phyloP scores from a whole-genome alignment of 345 rosid genomes.

The Populus tremula region DNA sequence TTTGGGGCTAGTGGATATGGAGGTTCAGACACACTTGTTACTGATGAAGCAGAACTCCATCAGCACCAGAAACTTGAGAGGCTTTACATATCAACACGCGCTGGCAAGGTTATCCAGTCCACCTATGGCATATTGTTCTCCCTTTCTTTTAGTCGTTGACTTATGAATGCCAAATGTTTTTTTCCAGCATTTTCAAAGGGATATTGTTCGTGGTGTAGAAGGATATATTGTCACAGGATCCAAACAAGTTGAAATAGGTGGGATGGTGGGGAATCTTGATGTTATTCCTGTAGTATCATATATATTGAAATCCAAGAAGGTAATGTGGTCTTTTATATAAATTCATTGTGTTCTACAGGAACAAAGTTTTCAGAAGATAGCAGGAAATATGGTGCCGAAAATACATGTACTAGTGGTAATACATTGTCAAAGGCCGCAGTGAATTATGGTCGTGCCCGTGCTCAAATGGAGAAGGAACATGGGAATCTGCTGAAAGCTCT shows the following conservation, averaged over 20 bases:
- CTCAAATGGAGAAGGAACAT: slow-evolving; percentile 86
- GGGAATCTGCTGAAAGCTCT: slow-evolving; percentile 76
- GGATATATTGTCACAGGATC: slow-evolving; percentile 81
- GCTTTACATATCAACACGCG: slow-evolving; percentile 87
- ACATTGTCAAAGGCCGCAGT: slow-evolving; percentile 74
- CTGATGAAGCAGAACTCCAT: slow-evolving; percentile 72
- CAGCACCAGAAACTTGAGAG: slow-evolving; percentile 87
- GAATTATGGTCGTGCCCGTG: slow-evolving; percentile 60
- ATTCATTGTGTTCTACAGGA: slow-evolving; percentile 43
- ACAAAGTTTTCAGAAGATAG: slow-evolving; percentile 83
- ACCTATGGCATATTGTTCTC: slow-evolving; percentile 5
- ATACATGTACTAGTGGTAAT: slow-evolving; percentile 81
- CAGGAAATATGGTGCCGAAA: slow-evolving; percentile 79
- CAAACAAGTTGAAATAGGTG: slow-evolving; percentile 91
- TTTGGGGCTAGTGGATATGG: slow-evolving; percentile 91
- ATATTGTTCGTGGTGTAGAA: slow-evolving; percentile 90
- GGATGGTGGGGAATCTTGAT: slow-evolving; percentile 17
- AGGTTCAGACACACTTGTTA: slow-evolving; percentile 57
- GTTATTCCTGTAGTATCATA: background rate
- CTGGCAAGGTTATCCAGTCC: slow-evolving; percentile 62
- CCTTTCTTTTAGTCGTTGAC: slow-evolving; percentile 3
- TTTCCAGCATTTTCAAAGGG: slow-evolving; percentile 86
- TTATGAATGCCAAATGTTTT: slow-evolving; percentile 8
- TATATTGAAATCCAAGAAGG: background rate
- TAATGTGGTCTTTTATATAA: slow-evolving; percentile 2